Conservation (phyloP, 2,329 filamentous ascomycete species). For the Penicillium sp. region DNA sequence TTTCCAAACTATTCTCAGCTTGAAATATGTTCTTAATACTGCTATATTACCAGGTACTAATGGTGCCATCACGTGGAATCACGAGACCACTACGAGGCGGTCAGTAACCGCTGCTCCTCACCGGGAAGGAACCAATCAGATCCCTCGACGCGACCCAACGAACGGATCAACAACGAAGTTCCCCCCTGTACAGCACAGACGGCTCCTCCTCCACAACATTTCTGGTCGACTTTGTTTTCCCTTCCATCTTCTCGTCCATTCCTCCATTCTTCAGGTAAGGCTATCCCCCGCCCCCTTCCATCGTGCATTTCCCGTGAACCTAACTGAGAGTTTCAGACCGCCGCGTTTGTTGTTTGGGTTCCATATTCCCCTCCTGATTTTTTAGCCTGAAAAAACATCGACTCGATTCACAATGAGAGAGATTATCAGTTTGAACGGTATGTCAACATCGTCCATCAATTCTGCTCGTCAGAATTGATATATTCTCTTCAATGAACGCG, state of each 20-base stretch:
- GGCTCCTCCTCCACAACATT: conserved; percentile 42
- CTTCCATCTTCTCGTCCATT: conserved; percentile 20
- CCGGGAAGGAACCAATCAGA: conserved; percentile 24
- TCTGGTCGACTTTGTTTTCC: conserved; percentile 30
- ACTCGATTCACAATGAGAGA: conserved; percentile 72
- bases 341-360: conserved; percentile 23
- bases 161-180: conserved; percentile 29
- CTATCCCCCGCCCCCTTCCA: conserved; percentile 13
- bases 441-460: conserved; percentile 28
- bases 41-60: not conserved
- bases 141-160: conserved; percentile 31
- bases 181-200: conserved; percentile 33
- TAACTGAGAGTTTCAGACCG: conserved; percentile 20
- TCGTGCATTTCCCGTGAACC: conserved; percentile 4
- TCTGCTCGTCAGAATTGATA: conserved; percentile 11
- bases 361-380: conserved; percentile 21
- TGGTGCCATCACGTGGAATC: conserved; percentile 5
- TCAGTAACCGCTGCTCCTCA: conserved; percentile 12
- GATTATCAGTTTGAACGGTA: conserved; percentile 99
- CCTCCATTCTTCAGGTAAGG: conserved; percentile 18
- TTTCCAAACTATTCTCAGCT: not conserved
- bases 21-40: not conserved
- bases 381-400: conserved; percentile 16
- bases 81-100: conserved; percentile 17
- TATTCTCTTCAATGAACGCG: conserved; percentile 23